These are phyloP conservation scores for Entomortierella beljakovae DNA, from an alignment of 192 early-diverging fungal species.

Conservation along the genomic window DNA sequence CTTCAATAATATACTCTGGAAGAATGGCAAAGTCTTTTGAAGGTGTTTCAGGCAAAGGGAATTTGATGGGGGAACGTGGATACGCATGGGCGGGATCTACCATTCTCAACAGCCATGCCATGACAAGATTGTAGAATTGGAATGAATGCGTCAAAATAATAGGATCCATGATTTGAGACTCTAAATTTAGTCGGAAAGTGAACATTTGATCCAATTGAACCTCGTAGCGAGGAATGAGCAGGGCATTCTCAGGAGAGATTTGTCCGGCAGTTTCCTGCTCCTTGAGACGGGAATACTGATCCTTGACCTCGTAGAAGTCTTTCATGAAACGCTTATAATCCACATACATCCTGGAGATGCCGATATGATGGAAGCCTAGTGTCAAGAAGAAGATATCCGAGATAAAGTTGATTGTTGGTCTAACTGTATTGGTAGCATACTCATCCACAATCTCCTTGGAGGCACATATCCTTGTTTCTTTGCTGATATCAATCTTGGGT, in stretches of 20 bases:
- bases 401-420: constrained; percentile 80
- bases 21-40: constrained; percentile 77
- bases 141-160: constrained; percentile 70
- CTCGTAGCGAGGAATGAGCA: constrained; percentile 69
- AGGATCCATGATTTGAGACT: constrained; percentile 83
- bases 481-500: constrained; percentile 70
- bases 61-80: constrained; percentile 55
- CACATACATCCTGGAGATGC: constrained; percentile 77
- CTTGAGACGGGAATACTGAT: constrained; percentile 73
- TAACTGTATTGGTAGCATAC: constrained; percentile 53
- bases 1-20: constrained; percentile 95
- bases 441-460: constrained; percentile 74
- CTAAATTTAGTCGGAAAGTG: constrained; percentile 74
- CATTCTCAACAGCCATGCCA: constrained; percentile 88
- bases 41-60: constrained; percentile 68
- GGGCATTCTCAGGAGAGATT: constrained; percentile 45
- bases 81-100: constrained; percentile 67
- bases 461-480: constrained; percentile 85
- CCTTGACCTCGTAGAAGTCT: constrained; percentile 74
- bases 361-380: constrained; percentile 82
- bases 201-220: constrained; percentile 76
- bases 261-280: constrained; percentile 61
- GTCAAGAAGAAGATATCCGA: constrained; percentile 91
- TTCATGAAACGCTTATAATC: constrained; percentile 76
- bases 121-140: constrained; percentile 90